These are phyloP conservation scores for Boletus reticuloceps DNA, from an alignment of 768 basidiomycete species.

Conservation along the genomic window DNA sequence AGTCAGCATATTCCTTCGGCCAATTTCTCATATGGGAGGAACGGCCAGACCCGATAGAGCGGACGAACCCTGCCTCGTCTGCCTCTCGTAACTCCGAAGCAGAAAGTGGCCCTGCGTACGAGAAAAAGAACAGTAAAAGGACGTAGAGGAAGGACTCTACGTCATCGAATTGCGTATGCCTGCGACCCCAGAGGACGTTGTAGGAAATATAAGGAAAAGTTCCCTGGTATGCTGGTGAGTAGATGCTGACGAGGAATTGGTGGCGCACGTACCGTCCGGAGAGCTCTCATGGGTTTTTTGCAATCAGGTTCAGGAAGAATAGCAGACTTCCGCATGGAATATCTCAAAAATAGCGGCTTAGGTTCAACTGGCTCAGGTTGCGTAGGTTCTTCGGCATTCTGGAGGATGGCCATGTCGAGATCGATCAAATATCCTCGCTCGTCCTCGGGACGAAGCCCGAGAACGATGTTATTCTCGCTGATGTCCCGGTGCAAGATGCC, in stretches of 20 bases:
- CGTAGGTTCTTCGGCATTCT: not conserved
- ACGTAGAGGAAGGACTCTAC: not conserved
- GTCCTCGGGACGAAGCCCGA: no score
- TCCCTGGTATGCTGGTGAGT: not conserved
- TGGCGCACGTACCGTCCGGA: not conserved
- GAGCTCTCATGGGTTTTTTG: no score
- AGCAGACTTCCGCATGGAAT: no score
- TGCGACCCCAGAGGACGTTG: not conserved
- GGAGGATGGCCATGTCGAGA: not conserved
- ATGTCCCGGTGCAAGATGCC: no score
- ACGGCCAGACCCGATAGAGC: not conserved
- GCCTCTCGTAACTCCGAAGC: not conserved
- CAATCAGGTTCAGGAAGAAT: not conserved
- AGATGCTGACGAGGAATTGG: not conserved
- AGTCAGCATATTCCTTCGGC: not conserved
- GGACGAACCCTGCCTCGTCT: not conserved
- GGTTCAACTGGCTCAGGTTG: not conserved
- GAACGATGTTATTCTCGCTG: no score
- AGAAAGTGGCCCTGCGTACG: not conserved
- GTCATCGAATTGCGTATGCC: conserved; percentile 1
- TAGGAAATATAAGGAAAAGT: not conserved
- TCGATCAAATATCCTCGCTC: no score
- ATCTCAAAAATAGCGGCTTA: no score
- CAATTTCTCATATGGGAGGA: not conserved
- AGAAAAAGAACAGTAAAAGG: not conserved